Conservation (phyloP, 2,329 filamentous ascomycete genomes). For the Cephalotrichum gorgonifer region DNA sequence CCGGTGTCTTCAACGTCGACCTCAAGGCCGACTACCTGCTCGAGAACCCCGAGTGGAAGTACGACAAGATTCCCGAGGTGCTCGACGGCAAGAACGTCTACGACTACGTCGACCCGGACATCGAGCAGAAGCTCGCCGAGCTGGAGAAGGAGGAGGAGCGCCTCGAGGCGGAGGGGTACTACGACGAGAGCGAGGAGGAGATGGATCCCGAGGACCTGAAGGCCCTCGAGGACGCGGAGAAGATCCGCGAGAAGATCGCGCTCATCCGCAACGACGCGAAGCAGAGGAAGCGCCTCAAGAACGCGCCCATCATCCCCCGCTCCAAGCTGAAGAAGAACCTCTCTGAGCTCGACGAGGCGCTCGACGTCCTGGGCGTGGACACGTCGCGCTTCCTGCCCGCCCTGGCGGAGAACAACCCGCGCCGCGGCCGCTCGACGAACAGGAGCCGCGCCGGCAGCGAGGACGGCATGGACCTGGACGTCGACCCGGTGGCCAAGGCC, state of each 20-base stretch:
- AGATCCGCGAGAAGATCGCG: constrained; percentile 90
- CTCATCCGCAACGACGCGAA: constrained; percentile 89
- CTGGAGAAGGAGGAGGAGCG: constrained; percentile 94
- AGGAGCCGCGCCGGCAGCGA: constrained; percentile 52
- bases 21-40: constrained; percentile 82
- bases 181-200: constrained; percentile 72
- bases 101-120: constrained; percentile 95
- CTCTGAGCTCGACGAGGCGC: constrained; percentile 74
- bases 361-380: constrained; percentile 80
- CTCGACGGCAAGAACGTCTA: constrained; percentile 95
- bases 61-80: constrained; percentile 90
- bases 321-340: constrained; percentile 71
- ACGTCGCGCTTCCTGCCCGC: constrained; percentile 33
- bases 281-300: constrained; percentile 96
- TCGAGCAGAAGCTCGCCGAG: constrained; percentile 82
- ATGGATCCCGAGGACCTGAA: constrained; percentile 86
- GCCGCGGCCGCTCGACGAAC: constrained; percentile 63
- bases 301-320: constrained; percentile 85
- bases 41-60: constrained; percentile 84
- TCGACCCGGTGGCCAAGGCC: constrained; percentile 22
- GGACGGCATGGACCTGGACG: constrained; percentile 68
- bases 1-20: constrained; percentile 93
- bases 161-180: constrained; percentile 84
- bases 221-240: constrained; percentile 79
- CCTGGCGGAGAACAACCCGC: constrained; percentile 48